Conservation (phyloP, 192 early-diverging fungal genomes). For the Dimargaris cristalligena region DNA sequence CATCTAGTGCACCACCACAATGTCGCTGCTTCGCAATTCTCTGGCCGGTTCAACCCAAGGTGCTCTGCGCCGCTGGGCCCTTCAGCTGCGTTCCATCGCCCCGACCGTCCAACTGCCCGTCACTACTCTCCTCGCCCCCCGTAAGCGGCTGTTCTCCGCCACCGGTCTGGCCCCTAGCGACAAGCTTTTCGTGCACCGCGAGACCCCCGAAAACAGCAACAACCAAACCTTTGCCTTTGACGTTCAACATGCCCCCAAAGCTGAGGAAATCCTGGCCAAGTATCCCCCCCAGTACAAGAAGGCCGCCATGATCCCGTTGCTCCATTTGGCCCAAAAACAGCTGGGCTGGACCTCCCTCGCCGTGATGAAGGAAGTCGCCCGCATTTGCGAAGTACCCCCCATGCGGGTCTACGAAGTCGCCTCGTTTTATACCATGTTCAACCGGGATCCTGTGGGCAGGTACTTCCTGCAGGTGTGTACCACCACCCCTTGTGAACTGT, state of each 20-base stretch:
- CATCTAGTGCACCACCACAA: no score
- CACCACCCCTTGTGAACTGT: conserved; percentile 93
- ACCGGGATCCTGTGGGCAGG: conserved; percentile 95
- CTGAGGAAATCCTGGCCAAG: conserved; percentile 72
- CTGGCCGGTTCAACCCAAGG: no score
- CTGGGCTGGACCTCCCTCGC: conserved; percentile 82
- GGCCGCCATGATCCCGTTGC: conserved; percentile 85
- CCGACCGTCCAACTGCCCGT: no score
- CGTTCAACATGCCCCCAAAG: conserved; percentile 56
- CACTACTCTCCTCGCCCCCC: no score
- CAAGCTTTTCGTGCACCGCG: conserved; percentile 34
- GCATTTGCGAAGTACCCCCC: conserved; percentile 85
- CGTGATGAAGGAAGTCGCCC: conserved; percentile 95
- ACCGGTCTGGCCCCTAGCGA: background rate
- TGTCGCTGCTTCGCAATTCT: no score
- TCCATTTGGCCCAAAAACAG: conserved; percentile 93
- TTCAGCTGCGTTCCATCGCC: no score
- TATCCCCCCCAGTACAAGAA: conserved; percentile 98
- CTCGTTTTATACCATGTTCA: conserved; percentile 99
- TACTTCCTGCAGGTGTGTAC: conserved; percentile 98
- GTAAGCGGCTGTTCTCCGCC: background rate
- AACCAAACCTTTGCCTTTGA: conserved; percentile 75
- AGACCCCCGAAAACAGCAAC: conserved; percentile 68
- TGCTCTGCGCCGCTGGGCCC: no score
- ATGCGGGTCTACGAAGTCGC: conserved; percentile 99